Evolutionary conservation across 495 filamentous ascomycete genomes (phyloP).

Genomic region (Tuber melanosporum): DNA sequence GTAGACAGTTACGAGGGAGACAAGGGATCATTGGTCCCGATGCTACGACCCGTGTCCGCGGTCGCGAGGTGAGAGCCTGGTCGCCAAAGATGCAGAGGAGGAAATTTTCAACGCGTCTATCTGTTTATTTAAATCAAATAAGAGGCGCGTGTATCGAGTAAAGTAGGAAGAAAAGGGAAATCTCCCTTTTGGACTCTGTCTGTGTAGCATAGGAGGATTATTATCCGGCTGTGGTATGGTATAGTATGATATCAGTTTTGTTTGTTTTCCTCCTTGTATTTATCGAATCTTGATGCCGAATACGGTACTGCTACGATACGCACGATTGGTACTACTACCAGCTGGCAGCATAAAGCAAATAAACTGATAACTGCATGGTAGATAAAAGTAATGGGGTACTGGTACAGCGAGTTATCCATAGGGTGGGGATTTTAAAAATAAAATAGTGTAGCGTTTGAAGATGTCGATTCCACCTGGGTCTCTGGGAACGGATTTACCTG

Average conservation of each 20-base stretch:
- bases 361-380: not conserved
- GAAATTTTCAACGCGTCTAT: conserved; percentile 26
- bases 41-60: conserved; percentile 37
- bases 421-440: conserved; percentile 2
- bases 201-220: conserved; percentile 5
- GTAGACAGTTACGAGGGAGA: conserved; percentile 18
- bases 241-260: conserved; percentile 10
- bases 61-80: conserved; percentile 37
- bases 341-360: conserved; percentile 1
- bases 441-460: not conserved
- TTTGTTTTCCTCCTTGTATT: conserved; percentile 5
- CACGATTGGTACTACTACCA: not conserved
- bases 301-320: conserved; percentile 29
- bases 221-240: conserved; percentile 17
- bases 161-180: conserved; percentile 19
- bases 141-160: conserved; percentile 21
- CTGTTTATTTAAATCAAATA: conserved; percentile 30
- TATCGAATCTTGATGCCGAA: conserved; percentile 37
- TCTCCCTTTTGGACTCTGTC: conserved; percentile 19
- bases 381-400: not conserved
- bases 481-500: not conserved
- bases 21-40: conserved; percentile 32
- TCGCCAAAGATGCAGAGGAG: conserved; percentile 31
- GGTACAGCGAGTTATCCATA: not conserved
- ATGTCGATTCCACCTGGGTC: not conserved